Evolutionary conservation across 352 stramenopile species (phyloP).

Genomic region (Phytophthora foliorum): DNA sequence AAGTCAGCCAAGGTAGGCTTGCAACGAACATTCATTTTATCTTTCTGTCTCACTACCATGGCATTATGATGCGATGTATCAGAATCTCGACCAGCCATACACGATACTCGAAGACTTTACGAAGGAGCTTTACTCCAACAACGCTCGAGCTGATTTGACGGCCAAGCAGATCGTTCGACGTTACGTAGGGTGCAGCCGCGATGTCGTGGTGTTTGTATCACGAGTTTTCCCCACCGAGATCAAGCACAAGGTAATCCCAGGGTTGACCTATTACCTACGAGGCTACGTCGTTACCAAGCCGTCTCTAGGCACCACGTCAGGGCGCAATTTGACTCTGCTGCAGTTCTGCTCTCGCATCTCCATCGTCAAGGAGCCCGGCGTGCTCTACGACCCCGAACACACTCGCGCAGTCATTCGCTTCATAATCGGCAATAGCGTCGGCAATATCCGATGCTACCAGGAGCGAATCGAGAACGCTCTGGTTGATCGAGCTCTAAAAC

Average conservation of each 20-base stretch:
- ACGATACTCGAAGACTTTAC: slow-evolving; percentile 55
- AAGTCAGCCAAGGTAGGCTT: slow-evolving; percentile 24
- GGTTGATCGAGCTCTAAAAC: slow-evolving; percentile 15
- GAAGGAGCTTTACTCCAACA: slow-evolving; percentile 46
- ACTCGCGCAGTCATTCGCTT: slow-evolving; percentile 46
- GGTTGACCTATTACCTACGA: slow-evolving; percentile 11
- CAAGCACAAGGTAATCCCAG: slow-evolving; percentile 11
- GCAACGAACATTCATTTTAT: not conserved
- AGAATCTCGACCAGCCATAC: slow-evolving; percentile 38
- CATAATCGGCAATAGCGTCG: slow-evolving; percentile 38
- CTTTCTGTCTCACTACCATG: not conserved
- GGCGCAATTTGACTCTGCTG: slow-evolving; percentile 46
- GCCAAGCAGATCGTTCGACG: slow-evolving; percentile 50
- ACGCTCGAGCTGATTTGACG: slow-evolving; percentile 43
- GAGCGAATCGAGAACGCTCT: too few species aligned
- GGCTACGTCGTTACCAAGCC: slow-evolving; percentile 46
- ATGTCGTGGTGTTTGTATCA: slow-evolving; percentile 15
- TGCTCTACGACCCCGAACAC: slow-evolving; percentile 22
- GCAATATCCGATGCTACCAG: slow-evolving; percentile 40
- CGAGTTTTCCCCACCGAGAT: slow-evolving; percentile 5
- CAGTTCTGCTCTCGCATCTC: slow-evolving; percentile 58
- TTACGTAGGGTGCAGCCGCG: slow-evolving; percentile 43
- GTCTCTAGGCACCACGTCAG: slow-evolving; percentile 25
- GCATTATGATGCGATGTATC: not conserved
- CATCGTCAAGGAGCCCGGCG: slow-evolving; percentile 40